Evolutionary conservation across 1,284 basidiomycete genomes (phyloP).

Genomic region (Rhodotorula sp.): DNA sequence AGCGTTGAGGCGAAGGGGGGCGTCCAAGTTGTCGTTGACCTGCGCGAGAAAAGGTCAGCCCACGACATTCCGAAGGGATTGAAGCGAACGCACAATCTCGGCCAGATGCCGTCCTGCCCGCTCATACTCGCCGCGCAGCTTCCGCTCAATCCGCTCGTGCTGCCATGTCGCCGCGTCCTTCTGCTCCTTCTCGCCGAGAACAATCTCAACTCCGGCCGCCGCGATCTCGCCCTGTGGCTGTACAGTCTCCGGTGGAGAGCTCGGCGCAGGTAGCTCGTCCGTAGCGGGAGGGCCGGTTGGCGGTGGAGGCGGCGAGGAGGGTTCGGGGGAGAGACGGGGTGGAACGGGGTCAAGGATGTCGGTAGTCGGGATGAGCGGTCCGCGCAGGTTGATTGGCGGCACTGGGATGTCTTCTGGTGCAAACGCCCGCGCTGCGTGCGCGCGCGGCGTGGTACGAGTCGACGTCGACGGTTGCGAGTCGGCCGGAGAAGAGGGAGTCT

Average conservation of each 20-base stretch:
- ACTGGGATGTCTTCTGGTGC: conserved; percentile 18
- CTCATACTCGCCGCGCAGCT: conserved; percentile 72
- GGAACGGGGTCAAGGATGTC: not conserved
- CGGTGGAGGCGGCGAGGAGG: not conserved
- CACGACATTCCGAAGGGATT: not conserved
- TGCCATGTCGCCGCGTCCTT: conserved; percentile 66
- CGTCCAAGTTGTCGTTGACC: conserved; percentile 65
- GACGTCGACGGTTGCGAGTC: not conserved
- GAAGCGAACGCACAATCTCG: conserved; percentile 61
- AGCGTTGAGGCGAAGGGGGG: conserved; percentile 63
- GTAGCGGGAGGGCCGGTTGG: not conserved
- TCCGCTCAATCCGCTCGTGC: conserved; percentile 63
- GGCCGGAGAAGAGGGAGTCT: not conserved
- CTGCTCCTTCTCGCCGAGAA: conserved; percentile 36
- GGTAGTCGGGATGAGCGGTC: conserved; percentile 23
- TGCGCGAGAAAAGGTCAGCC: conserved; percentile 44
- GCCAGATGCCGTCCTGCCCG: conserved; percentile 64
- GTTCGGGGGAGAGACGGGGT: conserved; percentile 1
- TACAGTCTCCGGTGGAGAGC: not conserved
- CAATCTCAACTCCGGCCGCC: conserved; percentile 25
- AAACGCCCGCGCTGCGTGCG: conserved; percentile 14
- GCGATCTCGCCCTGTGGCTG: conserved; percentile 6
- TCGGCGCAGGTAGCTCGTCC: conserved; percentile 1
- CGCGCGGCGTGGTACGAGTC: conserved; percentile 5
- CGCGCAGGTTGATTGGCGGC: conserved; percentile 1